A percentile compares a stretch with the other conserved stretches of the same genome.
These are phyloP conservation scores for Acanthochlamys bracteata DNA, from an alignment of 106 monocot genomes.

Conservation along the genomic window DNA sequence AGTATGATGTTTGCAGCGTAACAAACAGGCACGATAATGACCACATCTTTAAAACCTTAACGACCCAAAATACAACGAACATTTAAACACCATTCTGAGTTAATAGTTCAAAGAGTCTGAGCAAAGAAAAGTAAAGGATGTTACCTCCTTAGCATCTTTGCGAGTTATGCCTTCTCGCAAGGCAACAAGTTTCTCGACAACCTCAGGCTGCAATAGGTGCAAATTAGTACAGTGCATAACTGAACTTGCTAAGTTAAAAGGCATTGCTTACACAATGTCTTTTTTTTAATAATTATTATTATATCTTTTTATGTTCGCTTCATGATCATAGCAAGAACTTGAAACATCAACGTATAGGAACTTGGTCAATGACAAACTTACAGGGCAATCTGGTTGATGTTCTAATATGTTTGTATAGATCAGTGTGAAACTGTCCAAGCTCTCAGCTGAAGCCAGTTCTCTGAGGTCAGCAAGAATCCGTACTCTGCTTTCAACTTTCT, in stretches of 20 bases:
- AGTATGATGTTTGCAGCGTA: no score
- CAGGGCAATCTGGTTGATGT: slow-evolving; percentile 95
- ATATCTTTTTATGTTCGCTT: no score
- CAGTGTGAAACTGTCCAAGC: slow-evolving; percentile 84
- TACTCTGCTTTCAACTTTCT: slow-evolving; percentile 95
- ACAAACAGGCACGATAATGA: no score
- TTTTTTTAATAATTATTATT: no score
- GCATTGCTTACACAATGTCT: no score
- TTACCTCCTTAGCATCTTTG: slow-evolving; percentile 98
- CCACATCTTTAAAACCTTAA: no score
- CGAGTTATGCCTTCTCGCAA: slow-evolving; percentile 90
- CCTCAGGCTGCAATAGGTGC: slow-evolving; percentile 62
- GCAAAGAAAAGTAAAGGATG: background rate
- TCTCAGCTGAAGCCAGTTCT: slow-evolving; percentile 93
- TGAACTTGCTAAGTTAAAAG: background rate
- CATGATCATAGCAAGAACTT: background rate
- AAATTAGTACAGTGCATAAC: no score
- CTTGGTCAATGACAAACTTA: no score
- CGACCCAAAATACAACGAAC: no score
- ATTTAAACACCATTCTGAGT: no score
- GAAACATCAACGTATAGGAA: no score
- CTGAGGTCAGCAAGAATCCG: slow-evolving; percentile 72
- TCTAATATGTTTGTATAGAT: slow-evolving; percentile 91
- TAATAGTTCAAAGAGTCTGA: no score
- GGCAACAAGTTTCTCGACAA: slow-evolving; percentile 90